Percentiles rank a stretch among this genome's conserved stretches.
phyloP scores from a whole-genome alignment of 768 basidiomycete genomes.

The Lactarius quietus region DNA sequence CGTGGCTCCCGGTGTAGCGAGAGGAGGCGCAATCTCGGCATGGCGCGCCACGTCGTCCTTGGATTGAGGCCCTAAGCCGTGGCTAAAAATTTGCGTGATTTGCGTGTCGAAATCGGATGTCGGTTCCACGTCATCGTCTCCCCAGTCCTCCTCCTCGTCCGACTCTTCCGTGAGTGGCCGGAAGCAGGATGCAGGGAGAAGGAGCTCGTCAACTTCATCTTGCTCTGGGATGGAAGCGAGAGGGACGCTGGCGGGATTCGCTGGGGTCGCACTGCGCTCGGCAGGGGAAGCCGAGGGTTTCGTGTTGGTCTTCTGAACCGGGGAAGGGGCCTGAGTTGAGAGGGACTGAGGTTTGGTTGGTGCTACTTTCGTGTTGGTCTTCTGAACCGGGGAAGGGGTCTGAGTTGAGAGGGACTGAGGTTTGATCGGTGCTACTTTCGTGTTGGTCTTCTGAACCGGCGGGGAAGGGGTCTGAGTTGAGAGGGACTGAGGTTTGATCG shows the following conservation, averaged over 20 bases:
- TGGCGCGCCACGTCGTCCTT: background rate
- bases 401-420: no score
- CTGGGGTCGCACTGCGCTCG: background rate
- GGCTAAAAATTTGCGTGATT: background rate
- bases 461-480: no score
- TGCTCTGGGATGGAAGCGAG: background rate
- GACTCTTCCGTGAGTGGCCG: slow-evolving; percentile 9
- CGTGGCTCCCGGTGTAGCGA: background rate
- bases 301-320: background rate
- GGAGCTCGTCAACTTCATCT: background rate
- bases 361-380: no score
- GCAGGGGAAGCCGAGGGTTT: background rate
- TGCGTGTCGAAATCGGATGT: background rate
- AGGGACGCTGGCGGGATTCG: background rate
- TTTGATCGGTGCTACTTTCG: no score
- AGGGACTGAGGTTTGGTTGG: no score
- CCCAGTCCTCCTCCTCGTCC: background rate
- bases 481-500: background rate
- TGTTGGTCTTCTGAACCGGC: no score
- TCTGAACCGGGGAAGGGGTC: no score
- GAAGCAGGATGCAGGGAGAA: slow-evolving; percentile 13
- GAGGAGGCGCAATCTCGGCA: slow-evolving; percentile 1
- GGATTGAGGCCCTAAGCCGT: slow-evolving; percentile 2
- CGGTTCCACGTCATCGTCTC: background rate
- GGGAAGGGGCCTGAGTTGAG: background rate